These are phyloP conservation scores for Amanita molliuscula DNA, from an alignment of 768 basidiomycete genomes.

Conservation along the genomic window DNA sequence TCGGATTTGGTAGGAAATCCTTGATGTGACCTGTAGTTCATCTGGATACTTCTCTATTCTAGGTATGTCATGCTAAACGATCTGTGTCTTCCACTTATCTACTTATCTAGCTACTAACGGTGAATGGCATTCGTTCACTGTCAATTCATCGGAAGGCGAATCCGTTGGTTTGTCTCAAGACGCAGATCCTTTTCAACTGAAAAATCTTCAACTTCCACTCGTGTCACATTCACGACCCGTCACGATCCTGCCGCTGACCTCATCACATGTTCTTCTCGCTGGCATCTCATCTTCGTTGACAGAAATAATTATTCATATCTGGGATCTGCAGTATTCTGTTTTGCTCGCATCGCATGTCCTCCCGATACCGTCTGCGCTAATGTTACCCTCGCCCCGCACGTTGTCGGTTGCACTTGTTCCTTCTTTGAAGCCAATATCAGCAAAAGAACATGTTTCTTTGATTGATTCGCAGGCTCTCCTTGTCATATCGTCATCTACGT, in stretches of 20 bases:
- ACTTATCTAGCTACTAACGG: slow-evolving; percentile 30
- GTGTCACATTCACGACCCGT: slow-evolving; percentile 13
- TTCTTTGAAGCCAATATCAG: slow-evolving; percentile 8
- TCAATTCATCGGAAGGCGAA: slow-evolving; percentile 16
- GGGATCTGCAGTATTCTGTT: slow-evolving; percentile 63
- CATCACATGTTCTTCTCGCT: slow-evolving; percentile 50
- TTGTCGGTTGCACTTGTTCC: slow-evolving; percentile 7
- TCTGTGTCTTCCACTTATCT: not conserved
- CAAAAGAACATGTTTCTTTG: not conserved
- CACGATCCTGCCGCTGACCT: slow-evolving; percentile 38
- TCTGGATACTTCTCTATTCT: slow-evolving; percentile 40
- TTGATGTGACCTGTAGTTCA: slow-evolving; percentile 30
- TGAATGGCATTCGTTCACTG: slow-evolving; percentile 27
- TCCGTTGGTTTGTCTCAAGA: slow-evolving; percentile 15
- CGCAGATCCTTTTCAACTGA: slow-evolving; percentile 14
- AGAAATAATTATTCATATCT: slow-evolving; percentile 47
- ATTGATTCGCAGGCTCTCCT: slow-evolving; percentile 41
- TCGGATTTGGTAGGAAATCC: slow-evolving; percentile 21
- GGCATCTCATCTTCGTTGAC: slow-evolving; percentile 24
- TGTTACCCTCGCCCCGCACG: slow-evolving; percentile 12
- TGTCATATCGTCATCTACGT: slow-evolving; percentile 19
- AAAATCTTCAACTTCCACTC: slow-evolving; percentile 13
- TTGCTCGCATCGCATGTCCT: slow-evolving; percentile 45
- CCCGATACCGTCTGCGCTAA: slow-evolving; percentile 35
- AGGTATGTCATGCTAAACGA: slow-evolving; percentile 22